phyloP scores from a whole-genome alignment of 495 filamentous ascomycete genomes.

The Clohesyomyces aquaticus region DNA sequence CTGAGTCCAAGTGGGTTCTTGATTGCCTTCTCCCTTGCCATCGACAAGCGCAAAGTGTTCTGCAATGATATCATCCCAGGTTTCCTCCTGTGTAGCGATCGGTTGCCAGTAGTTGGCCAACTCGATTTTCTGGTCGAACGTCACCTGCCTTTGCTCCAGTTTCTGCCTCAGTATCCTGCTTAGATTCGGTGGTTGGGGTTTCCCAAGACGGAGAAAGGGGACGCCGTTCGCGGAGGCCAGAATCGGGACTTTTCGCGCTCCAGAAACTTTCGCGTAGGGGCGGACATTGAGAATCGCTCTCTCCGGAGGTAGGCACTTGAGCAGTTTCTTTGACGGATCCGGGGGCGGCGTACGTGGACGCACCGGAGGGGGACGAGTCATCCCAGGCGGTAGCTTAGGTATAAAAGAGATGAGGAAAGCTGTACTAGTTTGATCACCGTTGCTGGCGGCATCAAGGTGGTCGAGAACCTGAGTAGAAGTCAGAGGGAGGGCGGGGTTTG shows the following conservation, averaged over 20 bases:
- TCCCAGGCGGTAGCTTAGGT: constrained; percentile 25
- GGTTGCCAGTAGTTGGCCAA: constrained; percentile 46
- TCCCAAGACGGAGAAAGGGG: constrained; percentile 72
- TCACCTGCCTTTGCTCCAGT: constrained; percentile 47
- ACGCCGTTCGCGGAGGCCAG: constrained; percentile 61
- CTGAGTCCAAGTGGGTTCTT: constrained; percentile 8
- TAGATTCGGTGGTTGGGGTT: constrained; percentile 66
- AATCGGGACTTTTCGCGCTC: constrained; percentile 62
- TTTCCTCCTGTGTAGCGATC: constrained; percentile 61
- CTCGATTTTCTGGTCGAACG: constrained; percentile 44
- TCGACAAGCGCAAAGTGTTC: constrained; percentile 15
- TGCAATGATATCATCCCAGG: constrained; percentile 56
- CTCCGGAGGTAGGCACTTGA: constrained; percentile 47
- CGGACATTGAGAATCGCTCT: constrained; percentile 46
- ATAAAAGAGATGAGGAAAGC: constrained; percentile 34
- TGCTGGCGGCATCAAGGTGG: constrained; percentile 42
- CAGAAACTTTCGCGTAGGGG: constrained; percentile 53
- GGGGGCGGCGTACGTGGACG: constrained; percentile 1
- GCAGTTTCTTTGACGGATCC: neutral
- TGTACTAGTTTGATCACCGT: constrained; percentile 34
- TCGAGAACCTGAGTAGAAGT: constrained; percentile 45
- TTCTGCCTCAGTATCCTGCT: constrained; percentile 61
- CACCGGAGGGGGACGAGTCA: constrained; percentile 21
- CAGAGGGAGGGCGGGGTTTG: no score
- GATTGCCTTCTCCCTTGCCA: neutral